A percentile compares a stretch with the other conserved stretches of the same genome.
phyloP scores from a whole-genome alignment of 257 asterid species.

The Rubia yunnanensis region DNA sequence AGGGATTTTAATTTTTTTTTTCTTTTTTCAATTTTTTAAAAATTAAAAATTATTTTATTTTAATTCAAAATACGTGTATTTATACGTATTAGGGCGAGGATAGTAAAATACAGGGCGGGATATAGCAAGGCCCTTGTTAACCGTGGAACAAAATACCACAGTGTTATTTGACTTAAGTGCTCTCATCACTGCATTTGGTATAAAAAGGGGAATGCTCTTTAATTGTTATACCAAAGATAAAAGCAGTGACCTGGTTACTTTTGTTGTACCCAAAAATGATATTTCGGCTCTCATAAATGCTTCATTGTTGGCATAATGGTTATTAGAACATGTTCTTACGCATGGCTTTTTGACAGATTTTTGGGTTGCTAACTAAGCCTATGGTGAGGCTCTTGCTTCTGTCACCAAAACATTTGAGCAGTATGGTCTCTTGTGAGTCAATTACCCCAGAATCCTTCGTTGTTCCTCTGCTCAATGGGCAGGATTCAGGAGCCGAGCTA shows the following conservation, averaged over 20 bases:
- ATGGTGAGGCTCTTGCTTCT: no score
- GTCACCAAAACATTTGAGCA: no score
- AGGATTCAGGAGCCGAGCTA: conserved; percentile 32
- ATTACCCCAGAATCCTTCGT: no score
- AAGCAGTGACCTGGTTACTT: background rate
- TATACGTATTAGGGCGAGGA: no score
- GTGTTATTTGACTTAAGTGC: conserved; percentile 70
- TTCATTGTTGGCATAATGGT: background rate
- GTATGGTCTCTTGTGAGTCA: no score
- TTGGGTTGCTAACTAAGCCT: conserved; percentile 89
- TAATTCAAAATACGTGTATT: no score
- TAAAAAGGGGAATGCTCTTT: background rate
- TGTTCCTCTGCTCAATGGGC: conserved; percentile 60
- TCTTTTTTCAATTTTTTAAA: no score
- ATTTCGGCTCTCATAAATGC: background rate
- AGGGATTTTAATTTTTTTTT: no score
- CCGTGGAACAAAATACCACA: no score
- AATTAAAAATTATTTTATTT: no score
- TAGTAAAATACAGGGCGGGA: no score
- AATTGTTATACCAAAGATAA: background rate
- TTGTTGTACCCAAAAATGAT: background rate
- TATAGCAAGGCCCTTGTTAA: no score
- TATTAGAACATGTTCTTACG: background rate
- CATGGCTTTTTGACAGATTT: conserved; percentile 49
- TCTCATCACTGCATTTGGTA: conserved; percentile 78